A percentile compares a stretch with the other conserved stretches of the same genome.
Conservation (phyloP, 192 early-diverging fungal genomes). For the Linnemannia schmuckeri region DNA sequence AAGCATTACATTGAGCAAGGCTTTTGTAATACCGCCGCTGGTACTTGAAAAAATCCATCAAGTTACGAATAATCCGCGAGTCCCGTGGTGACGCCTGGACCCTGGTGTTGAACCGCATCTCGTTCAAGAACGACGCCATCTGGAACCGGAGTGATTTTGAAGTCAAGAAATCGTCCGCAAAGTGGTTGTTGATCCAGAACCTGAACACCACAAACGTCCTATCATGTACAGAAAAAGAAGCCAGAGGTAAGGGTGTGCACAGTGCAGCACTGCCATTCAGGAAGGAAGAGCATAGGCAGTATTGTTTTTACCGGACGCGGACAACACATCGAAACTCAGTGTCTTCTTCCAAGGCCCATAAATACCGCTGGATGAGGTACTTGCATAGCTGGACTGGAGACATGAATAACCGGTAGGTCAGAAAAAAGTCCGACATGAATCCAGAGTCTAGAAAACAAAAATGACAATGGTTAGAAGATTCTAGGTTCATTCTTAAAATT, state of each 20-base stretch:
- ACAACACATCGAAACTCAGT: conserved; percentile 58
- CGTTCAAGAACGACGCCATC: conserved; percentile 59
- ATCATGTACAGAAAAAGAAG: not conserved
- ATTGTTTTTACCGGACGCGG: conserved; percentile 59
- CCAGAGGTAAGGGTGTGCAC: not conserved
- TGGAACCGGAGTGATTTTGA: conserved; percentile 64
- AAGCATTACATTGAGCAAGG: conserved; percentile 21
- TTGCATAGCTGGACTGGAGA: conserved; percentile 67
- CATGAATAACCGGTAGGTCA: conserved; percentile 67
- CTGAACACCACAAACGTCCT: conserved; percentile 69
- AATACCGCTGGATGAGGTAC: conserved; percentile 64
- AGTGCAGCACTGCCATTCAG: not conserved
- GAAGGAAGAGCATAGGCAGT: not conserved
- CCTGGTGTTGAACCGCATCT: conserved; percentile 53
- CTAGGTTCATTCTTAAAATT: not conserved
- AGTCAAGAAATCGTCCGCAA: conserved; percentile 61
- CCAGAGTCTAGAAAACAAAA: conserved; percentile 56
- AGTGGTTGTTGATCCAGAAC: conserved; percentile 69
- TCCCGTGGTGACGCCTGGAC: conserved; percentile 58
- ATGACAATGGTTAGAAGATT: not conserved
- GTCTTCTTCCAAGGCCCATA: conserved; percentile 64
- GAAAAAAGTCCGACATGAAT: conserved; percentile 66
- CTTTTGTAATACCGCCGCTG: conserved; percentile 47
- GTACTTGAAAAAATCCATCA: conserved; percentile 61
- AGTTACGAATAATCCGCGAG: conserved; percentile 59